Base-by-base conservation (phyloP, 805 yeast species). In the Yarrowia bubula region DNA sequence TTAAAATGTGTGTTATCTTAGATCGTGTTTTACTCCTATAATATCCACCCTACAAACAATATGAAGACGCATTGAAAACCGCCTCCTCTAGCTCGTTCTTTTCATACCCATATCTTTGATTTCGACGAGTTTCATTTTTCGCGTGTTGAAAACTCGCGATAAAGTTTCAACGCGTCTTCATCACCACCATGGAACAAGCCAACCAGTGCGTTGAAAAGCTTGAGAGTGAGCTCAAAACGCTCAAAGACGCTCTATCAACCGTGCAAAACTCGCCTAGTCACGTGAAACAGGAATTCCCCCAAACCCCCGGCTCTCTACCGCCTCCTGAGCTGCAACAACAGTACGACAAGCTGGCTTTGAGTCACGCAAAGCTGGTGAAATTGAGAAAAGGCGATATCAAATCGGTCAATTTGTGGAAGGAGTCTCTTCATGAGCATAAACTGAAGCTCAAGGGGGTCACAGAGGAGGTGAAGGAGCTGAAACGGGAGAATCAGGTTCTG, bases 371-470 rank as follows among this genome's bases (percentile, higher is more conserved):
- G 13, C 61, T 55, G 31, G 17, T 55, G 47, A 55, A 55, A 47
- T 37, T 55, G 11, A 47, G 61, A 3, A 55, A 55, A 15, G 61
- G 61, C 47, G 61, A 55, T 13, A 55, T 55, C 61, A 55, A 55
- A 37, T 55, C 61, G 31, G 61, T 55, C 15, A 39, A 31, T 31
- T 38, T 55, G 38, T 55, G 61, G 61, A 55, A 55, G 31, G 61
- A 41, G 11, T 31, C 38, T 18, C 39, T 55, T 2, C 61, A 55
- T 11, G 61, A 55, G 3, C 61, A 55, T 38, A 55, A 55, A 32
- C 38, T 15, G 14, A 32, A 33, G 31, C 38, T 55, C n/a, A 55
- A 41, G 38, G 47, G 39, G 61, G 8, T 32, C 17, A 33, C 28
- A 4, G 60, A 35, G 14, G 61, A 55, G 31, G 17, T 55, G 35